phyloP scores from a whole-genome alignment of 306 rosid genomes.

The Notholithocarpus densiflorus region DNA sequence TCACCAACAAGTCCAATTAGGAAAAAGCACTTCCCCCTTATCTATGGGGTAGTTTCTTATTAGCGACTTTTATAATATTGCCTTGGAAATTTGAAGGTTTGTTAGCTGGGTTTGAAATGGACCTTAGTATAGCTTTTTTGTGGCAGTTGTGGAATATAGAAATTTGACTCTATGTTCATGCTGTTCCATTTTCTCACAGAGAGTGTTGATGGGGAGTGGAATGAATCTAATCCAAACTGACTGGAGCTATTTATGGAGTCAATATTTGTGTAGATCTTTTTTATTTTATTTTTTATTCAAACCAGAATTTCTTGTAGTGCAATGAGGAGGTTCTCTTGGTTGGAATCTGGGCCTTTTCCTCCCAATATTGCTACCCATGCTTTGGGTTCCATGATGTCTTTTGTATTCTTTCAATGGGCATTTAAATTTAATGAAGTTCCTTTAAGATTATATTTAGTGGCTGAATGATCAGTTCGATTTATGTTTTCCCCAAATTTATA shows the following conservation, averaged over 20 bases:
- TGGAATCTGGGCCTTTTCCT: not conserved
- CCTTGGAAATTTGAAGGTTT: not conserved
- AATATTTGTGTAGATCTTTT: not conserved
- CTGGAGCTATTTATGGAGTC: not conserved
- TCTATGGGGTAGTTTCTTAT: not conserved
- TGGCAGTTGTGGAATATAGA: not conserved
- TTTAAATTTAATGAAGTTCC: not conserved
- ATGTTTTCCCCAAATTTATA: not conserved
- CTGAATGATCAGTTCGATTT: not conserved
- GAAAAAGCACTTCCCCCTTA: not conserved
- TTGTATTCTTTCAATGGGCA: not conserved
- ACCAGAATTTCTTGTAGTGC: not conserved
- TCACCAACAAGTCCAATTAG: not conserved
- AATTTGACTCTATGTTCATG: not conserved
- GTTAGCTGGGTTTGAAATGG: not conserved
- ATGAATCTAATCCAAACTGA: not conserved
- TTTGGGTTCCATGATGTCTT: not conserved
- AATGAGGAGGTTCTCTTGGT: not conserved
- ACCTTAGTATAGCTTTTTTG: not conserved
- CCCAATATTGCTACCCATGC: not conserved
- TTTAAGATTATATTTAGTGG: not conserved
- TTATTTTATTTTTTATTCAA: not conserved
- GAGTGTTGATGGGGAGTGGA: not conserved
- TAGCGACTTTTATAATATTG: not conserved
- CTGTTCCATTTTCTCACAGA: not conserved